A percentile compares a stretch with the other conserved stretches of the same genome.
Conservation (phyloP, 495 filamentous ascomycete genomes). For the Penicillium ochrochloron region DNA sequence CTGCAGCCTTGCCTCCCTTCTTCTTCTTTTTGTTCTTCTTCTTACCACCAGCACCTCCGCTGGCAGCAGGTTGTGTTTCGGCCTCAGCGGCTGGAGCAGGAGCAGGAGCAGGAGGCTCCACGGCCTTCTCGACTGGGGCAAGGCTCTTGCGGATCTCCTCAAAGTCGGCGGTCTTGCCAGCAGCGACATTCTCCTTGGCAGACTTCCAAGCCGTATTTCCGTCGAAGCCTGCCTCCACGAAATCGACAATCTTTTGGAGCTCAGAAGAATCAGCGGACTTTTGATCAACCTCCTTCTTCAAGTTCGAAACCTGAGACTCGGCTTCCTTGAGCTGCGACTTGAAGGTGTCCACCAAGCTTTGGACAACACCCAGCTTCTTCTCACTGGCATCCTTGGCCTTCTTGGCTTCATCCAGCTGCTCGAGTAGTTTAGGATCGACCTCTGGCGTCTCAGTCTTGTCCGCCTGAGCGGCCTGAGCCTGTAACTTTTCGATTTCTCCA, state of each 20-base stretch:
- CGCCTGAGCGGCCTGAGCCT: constrained; percentile 42
- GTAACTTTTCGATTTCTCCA: constrained; percentile 55
- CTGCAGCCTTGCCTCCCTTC: constrained; percentile 65
- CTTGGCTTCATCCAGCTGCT: constrained; percentile 41
- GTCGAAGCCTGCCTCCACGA: constrained; percentile 43
- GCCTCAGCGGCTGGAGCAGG: constrained; percentile 24
- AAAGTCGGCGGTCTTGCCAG: constrained; percentile 41
- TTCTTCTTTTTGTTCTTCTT: constrained; percentile 94
- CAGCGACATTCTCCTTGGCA: constrained; percentile 38
- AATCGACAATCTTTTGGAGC: constrained; percentile 42
- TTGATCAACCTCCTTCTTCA: constrained; percentile 47
- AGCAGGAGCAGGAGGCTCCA: constrained; percentile 18
- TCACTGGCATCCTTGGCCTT: constrained; percentile 52
- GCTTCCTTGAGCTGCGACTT: constrained; percentile 54
- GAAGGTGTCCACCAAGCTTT: constrained; percentile 57
- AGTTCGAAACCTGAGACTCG: constrained; percentile 48
- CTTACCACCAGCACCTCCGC: constrained; percentile 47
- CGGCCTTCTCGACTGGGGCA: constrained; percentile 22
- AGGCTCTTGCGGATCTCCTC: constrained; percentile 44
- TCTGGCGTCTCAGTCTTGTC: constrained; percentile 50
- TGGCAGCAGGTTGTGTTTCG: constrained; percentile 28
- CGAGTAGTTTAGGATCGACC: constrained; percentile 35
- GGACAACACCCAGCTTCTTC: constrained; percentile 56
- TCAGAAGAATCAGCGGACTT: constrained; percentile 34
- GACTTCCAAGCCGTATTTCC: constrained; percentile 43